Conservation (phyloP, 176 grass and related monocot species). For the Ananas comosus region DNA sequence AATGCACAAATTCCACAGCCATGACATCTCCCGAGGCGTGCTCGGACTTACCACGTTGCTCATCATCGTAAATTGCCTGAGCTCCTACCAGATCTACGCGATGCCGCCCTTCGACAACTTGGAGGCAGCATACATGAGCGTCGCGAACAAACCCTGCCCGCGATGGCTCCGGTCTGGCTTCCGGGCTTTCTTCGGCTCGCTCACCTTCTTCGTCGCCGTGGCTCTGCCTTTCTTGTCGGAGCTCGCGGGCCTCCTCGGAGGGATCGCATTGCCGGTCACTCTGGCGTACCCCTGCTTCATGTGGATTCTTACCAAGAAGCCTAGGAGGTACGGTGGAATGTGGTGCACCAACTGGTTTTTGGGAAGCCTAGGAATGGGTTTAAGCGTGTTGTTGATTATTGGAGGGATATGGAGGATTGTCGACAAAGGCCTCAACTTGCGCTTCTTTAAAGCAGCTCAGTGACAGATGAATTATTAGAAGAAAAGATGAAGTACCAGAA, state of each 20-base stretch:
- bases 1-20: slow-evolving; percentile 57
- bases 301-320: slow-evolving; percentile 83
- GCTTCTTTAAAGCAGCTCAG: slow-evolving; percentile 58
- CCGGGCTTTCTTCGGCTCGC: slow-evolving; percentile 46
- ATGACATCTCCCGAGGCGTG: slow-evolving; percentile 45
- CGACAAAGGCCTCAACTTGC: slow-evolving; percentile 36
- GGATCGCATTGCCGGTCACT: slow-evolving; percentile 69
- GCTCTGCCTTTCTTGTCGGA: slow-evolving; percentile 77
- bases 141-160: slow-evolving; percentile 72
- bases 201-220: slow-evolving; percentile 53
- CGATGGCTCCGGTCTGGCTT: slow-evolving; percentile 48
- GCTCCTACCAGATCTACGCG: slow-evolving; percentile 78
- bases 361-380: slow-evolving; percentile 47
- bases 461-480: not conserved
- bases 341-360: slow-evolving; percentile 76
- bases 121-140: slow-evolving; percentile 68
- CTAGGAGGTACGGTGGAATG: slow-evolving; percentile 29
- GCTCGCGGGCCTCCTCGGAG: slow-evolving; percentile 59
- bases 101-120: slow-evolving; percentile 90
- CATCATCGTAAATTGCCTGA: slow-evolving; percentile 83
- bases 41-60: slow-evolving; percentile 54
- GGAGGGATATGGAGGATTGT: slow-evolving; percentile 64
- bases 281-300: slow-evolving; percentile 92
- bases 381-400: slow-evolving; percentile 54
- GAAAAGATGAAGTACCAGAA: too few relatives aligned